A percentile compares a stretch with the other conserved stretches of the same genome.
These are phyloP conservation scores for Ogataea siamensis DNA, from an alignment of 805 yeast species.

Conservation along the genomic window DNA sequence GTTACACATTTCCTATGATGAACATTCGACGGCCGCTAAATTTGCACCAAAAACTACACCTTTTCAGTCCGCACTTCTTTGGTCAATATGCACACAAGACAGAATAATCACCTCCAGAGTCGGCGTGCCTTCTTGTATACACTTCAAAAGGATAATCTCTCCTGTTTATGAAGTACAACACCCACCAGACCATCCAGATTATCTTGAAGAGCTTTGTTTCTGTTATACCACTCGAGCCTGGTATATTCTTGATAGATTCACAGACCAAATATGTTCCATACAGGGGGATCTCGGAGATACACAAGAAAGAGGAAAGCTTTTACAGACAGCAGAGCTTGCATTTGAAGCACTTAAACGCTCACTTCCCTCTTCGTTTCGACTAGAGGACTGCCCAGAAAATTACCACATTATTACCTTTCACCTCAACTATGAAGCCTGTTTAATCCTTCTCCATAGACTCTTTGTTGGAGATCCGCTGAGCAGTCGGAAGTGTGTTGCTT, in stretches of 20 bases:
- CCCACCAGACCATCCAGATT: conserved; percentile 10
- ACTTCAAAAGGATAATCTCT: conserved; percentile 34
- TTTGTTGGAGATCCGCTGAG: conserved; percentile 20
- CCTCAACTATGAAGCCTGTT: conserved; percentile 26
- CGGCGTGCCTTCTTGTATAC: conserved; percentile 34
- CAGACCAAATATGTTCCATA: conserved; percentile 35
- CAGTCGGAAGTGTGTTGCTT: conserved; percentile 19
- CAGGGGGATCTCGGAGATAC: conserved; percentile 36
- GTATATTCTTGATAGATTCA: conserved; percentile 34
- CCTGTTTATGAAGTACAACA: conserved; percentile 29
- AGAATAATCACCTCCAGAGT: conserved; percentile 27
- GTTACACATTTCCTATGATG: conserved; percentile 30
- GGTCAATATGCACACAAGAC: conserved; percentile 35
- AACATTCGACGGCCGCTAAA: conserved; percentile 18
- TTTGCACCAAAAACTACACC: conserved; percentile 30
- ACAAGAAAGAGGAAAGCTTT: conserved; percentile 25
- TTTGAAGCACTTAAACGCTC: conserved; percentile 26
- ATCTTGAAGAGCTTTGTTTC: conserved; percentile 28
- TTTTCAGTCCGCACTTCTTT: conserved; percentile 27
- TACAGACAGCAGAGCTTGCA: conserved; percentile 27
- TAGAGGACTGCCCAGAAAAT: conserved; percentile 3
- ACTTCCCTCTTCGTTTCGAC: conserved; percentile 20
- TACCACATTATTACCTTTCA: conserved; percentile 23
- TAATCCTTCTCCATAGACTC: conserved; percentile 24
- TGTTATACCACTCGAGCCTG: conserved; percentile 29